Percentiles rank a stretch among this genome's conserved stretches.
These are phyloP conservation scores for Cladophialophora yegresii DNA, from an alignment of 2,329 filamentous ascomycete genomes.

Conservation along the genomic window DNA sequence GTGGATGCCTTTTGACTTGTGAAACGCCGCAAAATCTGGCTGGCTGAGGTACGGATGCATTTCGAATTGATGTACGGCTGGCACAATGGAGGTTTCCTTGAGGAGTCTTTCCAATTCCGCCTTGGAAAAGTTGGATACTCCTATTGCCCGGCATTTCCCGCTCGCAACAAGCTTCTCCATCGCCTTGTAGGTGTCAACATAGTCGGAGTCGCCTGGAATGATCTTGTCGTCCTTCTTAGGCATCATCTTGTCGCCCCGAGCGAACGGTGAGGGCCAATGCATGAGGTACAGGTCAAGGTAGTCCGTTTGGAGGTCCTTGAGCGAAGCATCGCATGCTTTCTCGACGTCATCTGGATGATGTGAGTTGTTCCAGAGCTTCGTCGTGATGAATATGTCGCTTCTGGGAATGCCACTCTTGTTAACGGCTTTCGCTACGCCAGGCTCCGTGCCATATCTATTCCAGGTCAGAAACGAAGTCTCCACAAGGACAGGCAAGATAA, in stretches of 20 bases:
- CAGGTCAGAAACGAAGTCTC: neutral
- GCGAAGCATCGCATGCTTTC: constrained; percentile 60
- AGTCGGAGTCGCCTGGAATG: constrained; percentile 50
- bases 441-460: constrained; percentile 62
- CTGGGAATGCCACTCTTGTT: constrained; percentile 65
- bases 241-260: constrained; percentile 50
- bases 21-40: constrained; percentile 51
- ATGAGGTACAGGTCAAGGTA: constrained; percentile 72
- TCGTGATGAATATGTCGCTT: constrained; percentile 66
- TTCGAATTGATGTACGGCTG: constrained; percentile 56
- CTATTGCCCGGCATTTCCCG: constrained; percentile 54
- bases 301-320: constrained; percentile 64
- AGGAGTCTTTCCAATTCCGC: constrained; percentile 53
- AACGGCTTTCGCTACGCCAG: constrained; percentile 66
- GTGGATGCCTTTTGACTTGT: constrained; percentile 55
- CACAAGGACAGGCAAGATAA: neutral
- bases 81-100: constrained; percentile 48
- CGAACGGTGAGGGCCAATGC: constrained; percentile 63
- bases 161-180: constrained; percentile 49
- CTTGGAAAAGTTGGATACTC: constrained; percentile 56
- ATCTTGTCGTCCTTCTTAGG: constrained; percentile 51
- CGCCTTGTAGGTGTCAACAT: constrained; percentile 56
- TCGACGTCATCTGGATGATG: constrained; percentile 64
- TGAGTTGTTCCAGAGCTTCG: constrained; percentile 67
- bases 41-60: constrained; percentile 58